phyloP scores from a whole-genome alignment of 805 yeast species.

The Candida gorgasii region DNA sequence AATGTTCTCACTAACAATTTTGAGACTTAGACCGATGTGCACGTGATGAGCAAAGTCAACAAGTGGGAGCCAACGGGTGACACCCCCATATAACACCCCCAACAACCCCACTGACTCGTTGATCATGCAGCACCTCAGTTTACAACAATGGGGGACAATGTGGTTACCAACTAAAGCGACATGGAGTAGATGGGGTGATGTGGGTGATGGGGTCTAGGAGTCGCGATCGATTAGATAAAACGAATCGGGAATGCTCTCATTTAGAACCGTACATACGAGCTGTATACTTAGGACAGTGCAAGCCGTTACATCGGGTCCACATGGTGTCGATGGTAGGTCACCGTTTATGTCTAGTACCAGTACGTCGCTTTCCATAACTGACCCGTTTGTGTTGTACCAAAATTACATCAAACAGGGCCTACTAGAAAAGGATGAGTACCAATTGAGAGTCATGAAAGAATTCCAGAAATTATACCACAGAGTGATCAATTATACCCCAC shows the following conservation, averaged over 20 bases:
- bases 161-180: no score
- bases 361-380: constrained; percentile 49
- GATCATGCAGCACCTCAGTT: no score
- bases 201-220: no score
- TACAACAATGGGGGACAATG: no score
- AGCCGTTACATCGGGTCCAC: constrained; percentile 27
- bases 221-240: constrained; percentile 1
- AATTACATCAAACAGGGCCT: constrained; percentile 52
- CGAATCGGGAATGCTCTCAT: constrained; percentile 6
- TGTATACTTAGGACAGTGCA: background rate
- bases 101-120: no score
- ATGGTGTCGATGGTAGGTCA: constrained; percentile 40
- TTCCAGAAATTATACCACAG: constrained; percentile 60
- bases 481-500: constrained; percentile 60
- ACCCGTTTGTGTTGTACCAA: constrained; percentile 60
- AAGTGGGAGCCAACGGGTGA: no score
- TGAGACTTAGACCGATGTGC: no score
- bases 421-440: constrained; percentile 56
- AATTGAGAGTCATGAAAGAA: constrained; percentile 61
- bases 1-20: background rate
- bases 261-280: background rate
- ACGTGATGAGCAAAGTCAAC: no score
- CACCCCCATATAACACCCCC: no score
- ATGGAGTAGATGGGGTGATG: no score
- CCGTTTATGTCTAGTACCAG: constrained; percentile 19